phyloP scores from a whole-genome alignment of 2,329 filamentous ascomycete species.

The Fusarium hainanense region DNA sequence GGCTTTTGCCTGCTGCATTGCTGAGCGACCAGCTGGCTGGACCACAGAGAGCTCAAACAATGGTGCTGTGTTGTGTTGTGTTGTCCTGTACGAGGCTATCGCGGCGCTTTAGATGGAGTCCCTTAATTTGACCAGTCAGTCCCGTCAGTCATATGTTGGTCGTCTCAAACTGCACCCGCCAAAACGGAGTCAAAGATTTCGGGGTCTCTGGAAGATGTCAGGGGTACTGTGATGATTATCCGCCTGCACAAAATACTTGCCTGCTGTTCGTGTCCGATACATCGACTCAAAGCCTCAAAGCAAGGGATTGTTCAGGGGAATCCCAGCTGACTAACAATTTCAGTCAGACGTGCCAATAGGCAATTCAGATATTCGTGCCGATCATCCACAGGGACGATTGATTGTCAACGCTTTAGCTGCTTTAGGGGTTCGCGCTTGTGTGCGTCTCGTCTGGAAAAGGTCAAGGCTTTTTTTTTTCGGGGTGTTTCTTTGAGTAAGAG shows the following conservation, averaged over 20 bases:
- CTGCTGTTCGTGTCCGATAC: slow-evolving; percentile 15
- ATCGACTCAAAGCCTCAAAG: slow-evolving; percentile 23
- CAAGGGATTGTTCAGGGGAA: slow-evolving; percentile 36
- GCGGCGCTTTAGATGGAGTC: slow-evolving; percentile 23
- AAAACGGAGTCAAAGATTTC: slow-evolving; percentile 29
- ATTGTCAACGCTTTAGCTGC: slow-evolving; percentile 39
- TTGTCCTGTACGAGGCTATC: slow-evolving; percentile 27
- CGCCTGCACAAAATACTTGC: slow-evolving; percentile 35
- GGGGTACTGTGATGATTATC: slow-evolving; percentile 22
- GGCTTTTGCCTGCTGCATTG: slow-evolving; percentile 26
- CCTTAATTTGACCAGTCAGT: slow-evolving; percentile 32
- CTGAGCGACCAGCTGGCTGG: slow-evolving; percentile 29
- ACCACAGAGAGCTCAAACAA: slow-evolving; percentile 30
- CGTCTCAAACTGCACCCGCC: slow-evolving; percentile 18
- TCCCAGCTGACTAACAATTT: slow-evolving; percentile 21
- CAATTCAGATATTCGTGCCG: slow-evolving; percentile 29
- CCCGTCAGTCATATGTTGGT: slow-evolving; percentile 14
- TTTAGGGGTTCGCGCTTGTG: slow-evolving; percentile 32
- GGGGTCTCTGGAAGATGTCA: slow-evolving; percentile 30
- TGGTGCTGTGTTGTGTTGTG: slow-evolving; percentile 35
- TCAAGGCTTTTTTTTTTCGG: slow-evolving; percentile 24
- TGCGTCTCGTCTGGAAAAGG: slow-evolving; percentile 31
- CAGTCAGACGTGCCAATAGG: slow-evolving; percentile 25
- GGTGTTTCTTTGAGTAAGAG: slow-evolving; percentile 23
- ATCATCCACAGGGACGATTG: slow-evolving; percentile 40